Conservation (phyloP, 805 yeast genomes). For the Kluyveromyces aestuarii region DNA sequence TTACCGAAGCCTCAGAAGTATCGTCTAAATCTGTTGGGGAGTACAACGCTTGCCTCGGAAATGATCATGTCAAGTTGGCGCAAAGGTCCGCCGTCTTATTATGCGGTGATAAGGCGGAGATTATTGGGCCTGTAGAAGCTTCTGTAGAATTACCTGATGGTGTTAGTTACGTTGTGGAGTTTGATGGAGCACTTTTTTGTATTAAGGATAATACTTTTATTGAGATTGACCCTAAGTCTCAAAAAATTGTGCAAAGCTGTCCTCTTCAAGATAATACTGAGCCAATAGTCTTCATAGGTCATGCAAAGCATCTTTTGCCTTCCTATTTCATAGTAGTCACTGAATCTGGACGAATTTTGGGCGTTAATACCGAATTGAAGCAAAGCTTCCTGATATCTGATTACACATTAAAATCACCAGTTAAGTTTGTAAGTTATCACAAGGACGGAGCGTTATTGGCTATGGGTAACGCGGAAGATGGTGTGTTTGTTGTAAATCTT, state of each 20-base stretch:
- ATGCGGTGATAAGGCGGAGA: background rate
- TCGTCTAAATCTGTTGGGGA: background rate
- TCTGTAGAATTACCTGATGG: background rate
- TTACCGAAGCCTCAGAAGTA: background rate
- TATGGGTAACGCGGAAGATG: constrained; percentile 5
- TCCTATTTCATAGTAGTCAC: constrained; percentile 12
- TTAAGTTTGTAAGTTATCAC: constrained; percentile 14
- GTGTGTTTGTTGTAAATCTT: constrained; percentile 11
- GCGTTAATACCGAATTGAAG: background rate
- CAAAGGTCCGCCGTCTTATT: background rate
- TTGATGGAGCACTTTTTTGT: background rate
- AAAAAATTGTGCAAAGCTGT: background rate
- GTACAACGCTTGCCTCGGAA: background rate
- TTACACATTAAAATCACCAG: background rate
- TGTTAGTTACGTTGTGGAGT: background rate
- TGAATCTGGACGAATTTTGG: constrained; percentile 7
- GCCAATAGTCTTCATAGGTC: constrained; percentile 7
- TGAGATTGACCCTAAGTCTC: background rate
- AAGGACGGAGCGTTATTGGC: constrained; percentile 33
- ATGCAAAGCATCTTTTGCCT: constrained; percentile 9
- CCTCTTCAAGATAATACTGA: background rate
- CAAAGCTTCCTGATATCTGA: background rate
- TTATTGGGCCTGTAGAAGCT: background rate
- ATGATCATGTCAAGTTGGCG: background rate
- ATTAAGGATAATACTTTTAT: background rate